phyloP scores from a whole-genome alignment of 345 rosid species.

The Salix brachista region DNA sequence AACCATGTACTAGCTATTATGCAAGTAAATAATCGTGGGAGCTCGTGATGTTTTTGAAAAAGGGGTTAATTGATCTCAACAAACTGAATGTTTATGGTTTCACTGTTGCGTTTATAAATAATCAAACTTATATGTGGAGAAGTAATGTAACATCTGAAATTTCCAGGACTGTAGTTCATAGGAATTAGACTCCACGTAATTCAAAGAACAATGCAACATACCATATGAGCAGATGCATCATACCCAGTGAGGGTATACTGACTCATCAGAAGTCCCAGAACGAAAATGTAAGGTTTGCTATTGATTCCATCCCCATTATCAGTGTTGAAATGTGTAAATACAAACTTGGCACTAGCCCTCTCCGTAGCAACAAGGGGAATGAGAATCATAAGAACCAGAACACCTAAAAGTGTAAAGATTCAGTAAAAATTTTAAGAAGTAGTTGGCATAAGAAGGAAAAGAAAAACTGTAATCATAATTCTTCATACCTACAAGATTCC shows the following conservation, averaged over 20 bases:
- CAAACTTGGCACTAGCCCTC: constrained; percentile 81
- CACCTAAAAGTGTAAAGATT: constrained; percentile 42
- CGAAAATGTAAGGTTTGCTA: constrained; percentile 67
- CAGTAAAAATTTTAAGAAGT: background rate
- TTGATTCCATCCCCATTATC: constrained; percentile 69
- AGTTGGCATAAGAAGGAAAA: background rate
- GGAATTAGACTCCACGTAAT: background rate
- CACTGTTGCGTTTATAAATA: background rate
- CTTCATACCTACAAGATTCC: constrained; percentile 75
- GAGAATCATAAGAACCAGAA: constrained; percentile 69
- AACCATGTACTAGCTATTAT: background rate
- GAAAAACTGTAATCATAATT: background rate
- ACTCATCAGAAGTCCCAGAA: constrained; percentile 89
- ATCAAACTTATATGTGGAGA: background rate
- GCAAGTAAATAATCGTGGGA: background rate
- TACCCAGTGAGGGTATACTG: constrained; percentile 90
- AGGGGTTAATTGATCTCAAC: background rate
- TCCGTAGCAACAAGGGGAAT: constrained; percentile 72
- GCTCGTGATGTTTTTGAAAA: background rate
- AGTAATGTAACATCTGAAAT: background rate
- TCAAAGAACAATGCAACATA: constrained; percentile 22
- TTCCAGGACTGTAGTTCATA: background rate
- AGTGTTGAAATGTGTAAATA: constrained; percentile 78
- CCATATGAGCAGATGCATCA: constrained; percentile 99
- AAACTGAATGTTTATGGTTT: background rate